Percentiles rank a stretch among this genome's conserved stretches.
phyloP scores from a whole-genome alignment of 176 grass and related monocot species.

The Lolium perenne region DNA sequence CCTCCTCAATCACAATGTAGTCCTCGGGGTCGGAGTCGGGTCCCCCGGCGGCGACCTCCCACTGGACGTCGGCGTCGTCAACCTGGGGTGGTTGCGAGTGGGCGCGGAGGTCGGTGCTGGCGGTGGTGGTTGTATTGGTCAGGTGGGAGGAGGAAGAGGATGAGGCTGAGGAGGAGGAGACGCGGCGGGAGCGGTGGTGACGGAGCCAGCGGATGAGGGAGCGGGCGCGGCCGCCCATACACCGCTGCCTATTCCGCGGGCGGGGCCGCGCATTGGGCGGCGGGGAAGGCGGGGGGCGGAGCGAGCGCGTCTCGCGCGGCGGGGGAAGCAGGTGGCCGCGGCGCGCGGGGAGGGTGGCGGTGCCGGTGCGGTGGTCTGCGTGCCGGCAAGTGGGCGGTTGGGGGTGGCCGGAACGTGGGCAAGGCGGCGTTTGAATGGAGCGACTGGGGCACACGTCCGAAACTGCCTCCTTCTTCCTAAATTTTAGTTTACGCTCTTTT shows the following conservation, averaged over 20 bases:
- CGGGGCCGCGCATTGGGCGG: constrained; percentile 40
- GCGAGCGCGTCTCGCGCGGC: constrained; percentile 38
- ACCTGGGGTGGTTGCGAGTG: not conserved
- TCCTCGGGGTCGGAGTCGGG: constrained; percentile 40
- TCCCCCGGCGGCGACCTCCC: constrained; percentile 21
- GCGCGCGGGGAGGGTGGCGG: constrained; percentile 7
- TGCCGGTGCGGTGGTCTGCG: not conserved
- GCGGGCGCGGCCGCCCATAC: constrained; percentile 60
- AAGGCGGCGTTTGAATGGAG: not conserved
- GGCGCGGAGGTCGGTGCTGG: constrained; percentile 11
- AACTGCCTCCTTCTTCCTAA: not conserved
- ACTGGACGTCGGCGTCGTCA: not conserved
- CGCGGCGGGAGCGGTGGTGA: constrained; percentile 71
- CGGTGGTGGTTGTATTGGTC: constrained; percentile 28
- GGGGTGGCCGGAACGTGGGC: constrained; percentile 4
- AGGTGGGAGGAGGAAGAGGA: constrained; percentile 39
- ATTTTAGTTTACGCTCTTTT: not conserved
- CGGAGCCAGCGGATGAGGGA: constrained; percentile 70
- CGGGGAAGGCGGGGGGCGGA: constrained; percentile 6
- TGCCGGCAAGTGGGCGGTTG: constrained; percentile 34
- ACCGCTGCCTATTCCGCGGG: constrained; percentile 36
- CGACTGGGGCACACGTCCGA: constrained; percentile 22
- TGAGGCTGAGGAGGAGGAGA: constrained; percentile 45
- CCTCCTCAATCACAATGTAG: constrained; percentile 15
- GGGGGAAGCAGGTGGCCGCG: not conserved